Evolutionary conservation across 2,329 filamentous ascomycete species (phyloP).

Genomic region (Colletotrichum plurivorum): DNA sequence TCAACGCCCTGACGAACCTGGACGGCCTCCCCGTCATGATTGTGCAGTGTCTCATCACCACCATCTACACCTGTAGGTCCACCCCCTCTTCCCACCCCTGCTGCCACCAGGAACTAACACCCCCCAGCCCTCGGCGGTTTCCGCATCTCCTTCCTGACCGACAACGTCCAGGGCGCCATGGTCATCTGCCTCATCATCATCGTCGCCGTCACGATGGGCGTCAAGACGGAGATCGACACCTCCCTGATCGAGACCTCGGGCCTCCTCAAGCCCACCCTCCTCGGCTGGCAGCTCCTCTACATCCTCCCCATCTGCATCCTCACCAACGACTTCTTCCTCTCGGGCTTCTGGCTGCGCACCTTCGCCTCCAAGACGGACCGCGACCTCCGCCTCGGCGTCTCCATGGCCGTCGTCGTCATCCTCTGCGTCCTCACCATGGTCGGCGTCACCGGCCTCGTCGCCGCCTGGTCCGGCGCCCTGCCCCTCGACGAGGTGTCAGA

Average conservation of each 20-base stretch:
- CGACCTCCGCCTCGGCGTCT: conserved; percentile 81
- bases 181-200: conserved; percentile 82
- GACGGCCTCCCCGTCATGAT: conserved; percentile 82
- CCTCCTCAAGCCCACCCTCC: conserved; percentile 75
- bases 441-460: conserved; percentile 80
- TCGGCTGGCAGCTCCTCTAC: conserved; percentile 90
- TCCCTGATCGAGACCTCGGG: conserved; percentile 78
- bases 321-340: conserved; percentile 90
- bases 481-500: conserved; percentile 71
- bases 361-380: conserved; percentile 85
- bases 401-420: conserved; percentile 75
- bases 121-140: conserved; percentile 81
- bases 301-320: conserved; percentile 85
- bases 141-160: conserved; percentile 86
- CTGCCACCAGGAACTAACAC: not conserved
- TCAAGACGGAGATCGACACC: conserved; percentile 79
- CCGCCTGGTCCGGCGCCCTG: conserved; percentile 83
- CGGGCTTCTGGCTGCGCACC: conserved; percentile 86
- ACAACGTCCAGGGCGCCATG: conserved; percentile 86
- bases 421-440: conserved; percentile 81
- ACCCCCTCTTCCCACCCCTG: not conserved
- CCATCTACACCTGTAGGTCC: conserved; percentile 82
- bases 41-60: conserved; percentile 83
- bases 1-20: conserved; percentile 80
- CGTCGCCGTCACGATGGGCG: conserved; percentile 83